These are phyloP conservation scores for Grosmannia clavigera DNA, from an alignment of 2,329 filamentous ascomycete species.

Conservation along the genomic window DNA sequence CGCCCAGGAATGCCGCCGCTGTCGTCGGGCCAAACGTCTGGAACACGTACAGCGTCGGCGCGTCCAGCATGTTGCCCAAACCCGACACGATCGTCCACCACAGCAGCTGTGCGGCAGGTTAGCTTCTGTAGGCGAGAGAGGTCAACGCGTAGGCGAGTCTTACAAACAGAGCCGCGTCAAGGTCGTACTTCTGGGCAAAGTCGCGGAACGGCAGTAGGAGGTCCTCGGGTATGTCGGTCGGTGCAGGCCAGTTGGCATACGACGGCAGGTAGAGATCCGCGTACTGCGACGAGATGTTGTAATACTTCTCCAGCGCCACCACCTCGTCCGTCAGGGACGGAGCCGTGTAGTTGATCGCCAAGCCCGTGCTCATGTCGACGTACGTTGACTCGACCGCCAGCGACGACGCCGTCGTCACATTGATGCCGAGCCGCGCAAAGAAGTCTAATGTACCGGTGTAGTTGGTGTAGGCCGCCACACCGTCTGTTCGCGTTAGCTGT, in stretches of 20 bases:
- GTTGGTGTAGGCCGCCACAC: conserved; percentile 25
- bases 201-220: conserved; percentile 33
- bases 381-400: conserved; percentile 18
- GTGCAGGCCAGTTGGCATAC: conserved; percentile 28
- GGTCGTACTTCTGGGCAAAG: conserved; percentile 34
- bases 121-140: too few relatives aligned
- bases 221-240: conserved; percentile 30
- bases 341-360: conserved; percentile 15
- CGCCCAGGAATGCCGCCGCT: conserved; percentile 19
- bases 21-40: conserved; percentile 27
- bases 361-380: conserved; percentile 25
- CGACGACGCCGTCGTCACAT: conserved; percentile 13
- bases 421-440: conserved; percentile 30
- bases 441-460: conserved; percentile 27
- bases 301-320: conserved; percentile 6
- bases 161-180: conserved; percentile 11
- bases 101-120: conserved; percentile 17
- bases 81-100: conserved; percentile 31
- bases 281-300: conserved; percentile 18
- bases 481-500: conserved; percentile 6
- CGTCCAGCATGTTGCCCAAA: conserved; percentile 26
- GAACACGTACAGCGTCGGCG: conserved; percentile 33
- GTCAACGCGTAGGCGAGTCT: neutral
- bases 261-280: conserved; percentile 21
- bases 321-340: conserved; percentile 8